Percentiles rank a stretch among this genome's conserved stretches.
Conservation (phyloP, 1,284 basidiomycete genomes). For the Trichosporon coremiiforme region DNA sequence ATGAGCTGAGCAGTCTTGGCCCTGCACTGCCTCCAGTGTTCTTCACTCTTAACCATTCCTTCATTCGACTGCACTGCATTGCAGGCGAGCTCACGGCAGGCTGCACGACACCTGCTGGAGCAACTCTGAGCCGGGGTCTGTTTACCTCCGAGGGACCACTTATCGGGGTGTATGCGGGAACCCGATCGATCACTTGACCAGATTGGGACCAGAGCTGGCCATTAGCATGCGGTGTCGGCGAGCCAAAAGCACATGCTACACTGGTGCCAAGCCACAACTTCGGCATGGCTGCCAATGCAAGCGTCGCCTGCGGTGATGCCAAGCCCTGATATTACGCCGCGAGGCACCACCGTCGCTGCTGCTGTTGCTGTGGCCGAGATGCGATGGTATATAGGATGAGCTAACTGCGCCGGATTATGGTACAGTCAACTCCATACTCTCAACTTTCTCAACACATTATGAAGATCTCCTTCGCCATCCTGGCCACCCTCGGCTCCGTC, state of each 20-base stretch:
- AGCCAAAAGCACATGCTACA: not conserved
- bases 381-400: no score
- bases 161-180: not conserved
- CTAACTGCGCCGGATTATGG: no score
- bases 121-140: not conserved
- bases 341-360: not conserved
- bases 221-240: not conserved
- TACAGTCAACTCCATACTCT: not conserved
- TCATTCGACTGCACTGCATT: not conserved
- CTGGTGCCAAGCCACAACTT: not conserved
- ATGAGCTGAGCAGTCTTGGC: not conserved
- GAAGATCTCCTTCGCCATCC: not conserved
- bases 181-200: not conserved
- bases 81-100: not conserved
- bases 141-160: not conserved
- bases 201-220: not conserved
- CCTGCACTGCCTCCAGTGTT: not conserved
- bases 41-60: not conserved
- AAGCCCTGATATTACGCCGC: not conserved
- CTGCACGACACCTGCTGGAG: not conserved
- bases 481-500: not conserved
- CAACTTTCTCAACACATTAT: not conserved
- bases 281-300: not conserved
- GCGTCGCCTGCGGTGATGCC: not conserved
- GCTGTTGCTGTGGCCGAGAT: no score